phyloP scores from a whole-genome alignment of 2,329 filamentous ascomycete species.

The Penicillium sp. region DNA sequence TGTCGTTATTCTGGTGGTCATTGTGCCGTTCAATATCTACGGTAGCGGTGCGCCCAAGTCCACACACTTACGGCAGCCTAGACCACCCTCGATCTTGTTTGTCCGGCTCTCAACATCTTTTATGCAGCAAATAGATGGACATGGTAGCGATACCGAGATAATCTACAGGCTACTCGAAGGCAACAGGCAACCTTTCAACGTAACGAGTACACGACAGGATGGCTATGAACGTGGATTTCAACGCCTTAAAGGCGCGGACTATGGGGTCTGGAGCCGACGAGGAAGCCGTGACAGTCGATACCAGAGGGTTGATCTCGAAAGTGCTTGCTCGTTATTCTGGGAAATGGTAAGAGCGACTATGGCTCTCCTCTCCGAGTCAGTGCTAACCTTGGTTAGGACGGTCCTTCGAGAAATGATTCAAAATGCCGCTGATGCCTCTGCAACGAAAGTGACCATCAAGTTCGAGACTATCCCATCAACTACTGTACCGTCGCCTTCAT shows the following conservation, averaged over 20 bases:
- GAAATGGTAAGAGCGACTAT: conserved; percentile 68
- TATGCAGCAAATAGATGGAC: background rate
- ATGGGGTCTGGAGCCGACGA: conserved; percentile 83
- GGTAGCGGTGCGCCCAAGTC: background rate
- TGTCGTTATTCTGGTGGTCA: background rate
- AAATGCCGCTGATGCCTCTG: conserved; percentile 96
- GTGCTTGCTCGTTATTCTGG: conserved; percentile 93
- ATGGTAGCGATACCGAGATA: background rate
- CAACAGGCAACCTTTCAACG: background rate
- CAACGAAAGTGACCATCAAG: conserved; percentile 80
- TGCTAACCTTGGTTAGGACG: conserved; percentile 41
- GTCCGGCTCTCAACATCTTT: background rate
- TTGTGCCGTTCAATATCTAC: background rate
- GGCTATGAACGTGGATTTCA: conserved; percentile 65
- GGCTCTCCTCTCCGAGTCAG: background rate
- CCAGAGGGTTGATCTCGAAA: conserved; percentile 93
- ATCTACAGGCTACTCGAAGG: too few relatives aligned
- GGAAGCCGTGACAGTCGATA: conserved; percentile 97
- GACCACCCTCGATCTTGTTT: conserved; percentile 1
- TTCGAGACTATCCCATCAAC: conserved; percentile 88
- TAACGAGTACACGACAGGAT: conserved; percentile 42
- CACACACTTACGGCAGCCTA: background rate
- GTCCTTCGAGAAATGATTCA: conserved; percentile 89
- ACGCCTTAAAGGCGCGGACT: conserved; percentile 76
- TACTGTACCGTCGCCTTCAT: conserved; percentile 64